These are phyloP conservation scores for Remersonia thermophila DNA, from an alignment of 2,329 filamentous ascomycete species.

Conservation along the genomic window DNA sequence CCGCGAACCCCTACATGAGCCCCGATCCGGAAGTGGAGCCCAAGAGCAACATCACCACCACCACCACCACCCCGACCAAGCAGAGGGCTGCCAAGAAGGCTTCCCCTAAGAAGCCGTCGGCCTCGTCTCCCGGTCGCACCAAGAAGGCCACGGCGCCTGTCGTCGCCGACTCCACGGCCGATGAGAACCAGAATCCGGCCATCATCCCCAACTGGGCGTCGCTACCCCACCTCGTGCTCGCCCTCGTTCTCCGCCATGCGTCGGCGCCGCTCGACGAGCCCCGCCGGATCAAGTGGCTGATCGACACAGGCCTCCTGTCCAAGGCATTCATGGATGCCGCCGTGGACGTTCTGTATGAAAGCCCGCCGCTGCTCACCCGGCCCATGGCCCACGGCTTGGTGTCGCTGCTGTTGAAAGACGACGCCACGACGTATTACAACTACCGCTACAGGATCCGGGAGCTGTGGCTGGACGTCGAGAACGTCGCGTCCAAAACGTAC, in stretches of 20 bases:
- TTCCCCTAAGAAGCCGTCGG: no score
- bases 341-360: slow-evolving; percentile 57
- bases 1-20: slow-evolving; percentile 4
- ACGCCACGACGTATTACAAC: slow-evolving; percentile 39
- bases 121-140: no score
- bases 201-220: slow-evolving; percentile 20
- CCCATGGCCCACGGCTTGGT: slow-evolving; percentile 33
- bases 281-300: slow-evolving; percentile 45
- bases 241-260: slow-evolving; percentile 57
- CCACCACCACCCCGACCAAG: slow-evolving; percentile 3
- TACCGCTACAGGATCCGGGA: slow-evolving; percentile 61
- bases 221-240: slow-evolving; percentile 46
- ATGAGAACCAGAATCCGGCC: neutral
- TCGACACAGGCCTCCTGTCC: slow-evolving; percentile 50
- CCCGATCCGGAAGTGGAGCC: slow-evolving; percentile 8
- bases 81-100: neutral
- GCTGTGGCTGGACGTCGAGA: slow-evolving; percentile 55
- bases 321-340: slow-evolving; percentile 59
- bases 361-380: slow-evolving; percentile 46
- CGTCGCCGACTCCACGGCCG: neutral
- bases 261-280: slow-evolving; percentile 41
- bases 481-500: slow-evolving; percentile 40
- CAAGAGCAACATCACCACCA: neutral
- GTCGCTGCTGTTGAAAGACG: slow-evolving; percentile 42
- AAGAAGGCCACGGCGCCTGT: neutral